Conservation (phyloP, 1,284 basidiomycete species). For the Naganishia sp. region DNA sequence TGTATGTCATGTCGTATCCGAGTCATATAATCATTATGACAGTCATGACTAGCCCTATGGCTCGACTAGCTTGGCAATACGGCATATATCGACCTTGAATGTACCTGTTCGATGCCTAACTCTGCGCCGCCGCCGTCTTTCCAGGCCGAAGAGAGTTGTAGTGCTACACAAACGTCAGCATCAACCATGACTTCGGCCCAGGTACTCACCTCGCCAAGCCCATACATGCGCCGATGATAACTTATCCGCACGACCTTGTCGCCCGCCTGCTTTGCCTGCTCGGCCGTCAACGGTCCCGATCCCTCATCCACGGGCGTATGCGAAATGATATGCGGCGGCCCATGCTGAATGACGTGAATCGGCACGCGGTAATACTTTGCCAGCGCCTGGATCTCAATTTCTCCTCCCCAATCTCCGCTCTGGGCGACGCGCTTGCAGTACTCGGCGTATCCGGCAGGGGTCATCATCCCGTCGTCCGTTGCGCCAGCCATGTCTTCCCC, state of each 20-base stretch:
- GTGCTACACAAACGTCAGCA: slow-evolving; percentile 59
- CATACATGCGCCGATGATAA: slow-evolving; percentile 89
- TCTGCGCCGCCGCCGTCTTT: not conserved
- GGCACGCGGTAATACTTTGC: slow-evolving; percentile 79
- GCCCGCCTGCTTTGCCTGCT: slow-evolving; percentile 51
- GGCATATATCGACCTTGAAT: too few species aligned
- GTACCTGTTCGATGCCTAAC: too few species aligned
- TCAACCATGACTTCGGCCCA: not conserved
- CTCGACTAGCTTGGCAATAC: too few species aligned
- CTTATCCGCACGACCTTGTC: slow-evolving; percentile 70
- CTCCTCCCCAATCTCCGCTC: slow-evolving; percentile 93
- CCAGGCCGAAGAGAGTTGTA: slow-evolving; percentile 80
- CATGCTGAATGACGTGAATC: slow-evolving; percentile 88
- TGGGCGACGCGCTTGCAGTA: slow-evolving; percentile 81
- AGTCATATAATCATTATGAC: too few species aligned
- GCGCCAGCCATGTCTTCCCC: slow-evolving; percentile 76
- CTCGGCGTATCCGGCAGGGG: slow-evolving; percentile 64
- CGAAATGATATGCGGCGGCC: slow-evolving; percentile 76
- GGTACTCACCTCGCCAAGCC: slow-evolving; percentile 78
- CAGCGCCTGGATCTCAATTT: slow-evolving; percentile 92
- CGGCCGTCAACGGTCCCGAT: slow-evolving; percentile 49
- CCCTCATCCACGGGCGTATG: slow-evolving; percentile 60
- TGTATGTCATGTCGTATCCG: too few species aligned
- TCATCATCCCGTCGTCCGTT: slow-evolving; percentile 72
- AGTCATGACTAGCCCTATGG: too few species aligned